Base-by-base conservation (phyloP, 352 stramenopile species). In the Albugo laibachii region DNA sequence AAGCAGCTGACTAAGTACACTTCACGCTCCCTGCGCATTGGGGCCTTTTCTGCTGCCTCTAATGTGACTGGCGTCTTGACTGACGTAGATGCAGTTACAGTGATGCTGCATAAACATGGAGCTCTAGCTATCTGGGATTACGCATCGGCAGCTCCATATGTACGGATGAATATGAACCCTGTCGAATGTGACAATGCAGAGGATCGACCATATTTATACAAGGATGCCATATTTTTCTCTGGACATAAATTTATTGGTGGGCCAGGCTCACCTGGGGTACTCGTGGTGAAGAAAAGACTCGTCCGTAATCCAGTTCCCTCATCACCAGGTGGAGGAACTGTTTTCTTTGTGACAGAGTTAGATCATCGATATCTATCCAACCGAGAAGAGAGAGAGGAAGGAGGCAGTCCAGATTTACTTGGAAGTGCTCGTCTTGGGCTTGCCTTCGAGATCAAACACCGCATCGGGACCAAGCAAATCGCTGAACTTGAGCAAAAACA, bases 161-260 rank as follows among this genome's bases (percentile, higher is more conserved):
- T 80, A 0, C 54, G 61, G 10, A 79, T 95, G 2, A 59, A 93
- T 61, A 93, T 96, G 79, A 95, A 97, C 74, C 73, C 80, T 40
- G 53, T 52, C 31, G 18, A 19, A 20, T 49, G 15, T 8, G 3
- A 3, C 20, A 24, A 43, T 43, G 16, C 8, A 24, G 38, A 19
- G 8, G 16, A 24, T 8, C 16, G 20, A 24, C 38, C 38, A 8
- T 43, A 43, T 43, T 18, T 36, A 31, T 52, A 65, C 24, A 87
- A 92, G 54, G 89, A 97, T 62, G 91, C 86, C 0, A 67, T 95
- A 27, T 92, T 93, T 56, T 79, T 96, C 39, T 92, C 63, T 36
- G 67, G 70, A 11, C 91, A 97, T 66, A 97, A 97, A 58, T 80
- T 96, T 40, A 51, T 92, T n/a, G 91, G 91, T 34, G 91, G 88